A percentile compares a stretch with the other conserved stretches of the same genome.
These are phyloP conservation scores for cucumber (Cucumis sativus) DNA, from an alignment of 306 rosid genomes.

Conservation along the genomic window DNA sequence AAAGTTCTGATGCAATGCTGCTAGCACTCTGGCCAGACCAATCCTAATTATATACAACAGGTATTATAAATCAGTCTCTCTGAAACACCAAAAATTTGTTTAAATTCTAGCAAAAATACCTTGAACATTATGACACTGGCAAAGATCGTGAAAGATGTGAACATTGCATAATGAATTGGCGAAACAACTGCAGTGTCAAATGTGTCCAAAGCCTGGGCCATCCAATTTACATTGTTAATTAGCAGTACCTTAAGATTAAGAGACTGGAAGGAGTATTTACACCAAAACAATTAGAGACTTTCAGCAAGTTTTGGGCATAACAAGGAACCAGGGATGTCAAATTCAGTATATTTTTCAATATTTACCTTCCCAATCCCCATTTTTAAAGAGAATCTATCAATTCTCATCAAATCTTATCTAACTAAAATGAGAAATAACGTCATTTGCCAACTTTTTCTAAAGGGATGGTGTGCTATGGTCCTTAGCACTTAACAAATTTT, in stretches of 20 bases:
- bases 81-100: background rate
- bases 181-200: slow-evolving; percentile 81
- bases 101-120: slow-evolving; percentile 25
- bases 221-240: background rate
- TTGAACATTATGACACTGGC: slow-evolving; percentile 91
- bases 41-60: slow-evolving; percentile 28
- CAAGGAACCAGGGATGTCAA: background rate
- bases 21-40: slow-evolving; percentile 83
- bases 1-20: slow-evolving; percentile 68
- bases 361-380: background rate
- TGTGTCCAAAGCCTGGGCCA: slow-evolving; percentile 73
- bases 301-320: background rate
- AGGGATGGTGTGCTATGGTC: background rate
- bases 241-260: background rate
- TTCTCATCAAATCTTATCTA: background rate
- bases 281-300: background rate
- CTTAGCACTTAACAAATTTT: background rate
- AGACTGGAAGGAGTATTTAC: background rate
- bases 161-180: slow-evolving; percentile 81
- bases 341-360: background rate
- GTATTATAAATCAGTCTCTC: background rate
- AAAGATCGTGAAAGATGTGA: slow-evolving; percentile 74
- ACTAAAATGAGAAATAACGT: background rate
- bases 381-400: background rate
- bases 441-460: background rate